Evolutionary conservation across 345 rosid genomes (phyloP), one percentile per base, ranked within the genome.

Genomic region (Citropsis articulata): DNA sequence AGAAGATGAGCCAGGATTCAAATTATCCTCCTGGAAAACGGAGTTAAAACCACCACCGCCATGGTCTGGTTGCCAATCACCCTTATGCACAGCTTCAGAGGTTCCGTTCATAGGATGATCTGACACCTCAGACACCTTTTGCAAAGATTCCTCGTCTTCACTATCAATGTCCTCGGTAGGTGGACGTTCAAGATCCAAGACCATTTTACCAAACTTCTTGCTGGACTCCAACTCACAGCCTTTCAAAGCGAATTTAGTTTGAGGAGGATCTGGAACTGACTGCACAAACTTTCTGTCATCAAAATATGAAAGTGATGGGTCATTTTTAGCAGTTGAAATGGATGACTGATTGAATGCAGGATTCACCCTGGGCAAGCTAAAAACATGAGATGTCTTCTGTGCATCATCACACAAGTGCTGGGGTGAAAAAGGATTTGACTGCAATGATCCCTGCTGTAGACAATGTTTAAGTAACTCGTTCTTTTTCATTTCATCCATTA

Each of bases 131-230:
- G 50, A 24, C 40, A 45, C 75, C 77, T 53, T 78, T 66, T 59
- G 72, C 18, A 66, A 65, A 69, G 77, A 33, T 48, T 70, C 80
- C 77, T 78, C 87, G 25, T 81, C 83, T 63, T 77, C 88, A 63
- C 79, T 75, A 75, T 80, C 88, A 50, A 80, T 65, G 81, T 67
- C 85, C 74, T 80, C 86, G 5, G 80, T 69, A 84, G 82, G 92
- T 22, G 89, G 88, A 77, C 77, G 80, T 75, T 89, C 91, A 60
- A 89, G 86, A 86, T 90, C 91, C 88, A 89, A 82, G 75, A 86
- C 80, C 84, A 75, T 81, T 80, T 82, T 85, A 31, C 87, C 87
- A 75, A 80, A 70, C 81, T 69, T 89, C 62, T 79, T 73, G 81
- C 78, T 72, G 24, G 78, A 82, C 63, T 82, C 76, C 38, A 57